These are phyloP conservation scores for Aspergillus uvarum DNA, from an alignment of 2,329 filamentous ascomycete species.

Conservation along the genomic window DNA sequence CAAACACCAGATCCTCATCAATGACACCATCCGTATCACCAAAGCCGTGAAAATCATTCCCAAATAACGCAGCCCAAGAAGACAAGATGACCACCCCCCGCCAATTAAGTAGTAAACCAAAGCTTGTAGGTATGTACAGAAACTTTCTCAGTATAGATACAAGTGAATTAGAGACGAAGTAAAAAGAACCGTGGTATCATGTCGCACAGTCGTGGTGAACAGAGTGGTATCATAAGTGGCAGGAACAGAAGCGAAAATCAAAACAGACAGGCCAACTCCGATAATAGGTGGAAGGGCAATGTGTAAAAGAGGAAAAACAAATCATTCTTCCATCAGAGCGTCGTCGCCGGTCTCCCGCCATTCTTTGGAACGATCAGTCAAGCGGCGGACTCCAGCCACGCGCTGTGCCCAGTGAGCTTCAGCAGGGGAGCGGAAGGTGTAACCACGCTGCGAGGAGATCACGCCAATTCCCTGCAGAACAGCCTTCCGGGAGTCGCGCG, in stretches of 20 bases:
- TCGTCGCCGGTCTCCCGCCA: constrained; percentile 88
- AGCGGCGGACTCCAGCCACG: constrained; percentile 73
- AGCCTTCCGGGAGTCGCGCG: constrained; percentile 88
- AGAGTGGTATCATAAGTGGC: constrained; percentile 43
- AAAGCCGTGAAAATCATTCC: constrained; percentile 6
- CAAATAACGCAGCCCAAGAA: neutral
- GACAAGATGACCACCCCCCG: neutral
- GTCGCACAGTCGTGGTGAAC: constrained; percentile 36
- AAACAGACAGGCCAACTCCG: constrained; percentile 11
- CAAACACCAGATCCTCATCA: neutral
- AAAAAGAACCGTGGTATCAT: constrained; percentile 34
- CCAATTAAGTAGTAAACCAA: constrained; percentile 1
- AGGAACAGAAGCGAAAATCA: constrained; percentile 18
- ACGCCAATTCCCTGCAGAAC: constrained; percentile 95
- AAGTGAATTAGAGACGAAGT: constrained; percentile 1
- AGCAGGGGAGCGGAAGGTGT: constrained; percentile 86
- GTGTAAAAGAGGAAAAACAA: constrained; percentile 7
- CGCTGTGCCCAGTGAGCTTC: constrained; percentile 87
- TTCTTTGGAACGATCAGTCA: constrained; percentile 81
- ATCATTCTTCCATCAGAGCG: constrained; percentile 58
- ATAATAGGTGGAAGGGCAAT: constrained; percentile 2
- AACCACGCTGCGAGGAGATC: constrained; percentile 89
- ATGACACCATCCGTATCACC: constrained; percentile 3
- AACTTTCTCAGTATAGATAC: neutral
- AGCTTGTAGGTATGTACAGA: constrained; percentile 9